These are phyloP conservation scores for Neoascochyta sp. DNA, from an alignment of 2,329 filamentous ascomycete genomes.

Conservation along the genomic window DNA sequence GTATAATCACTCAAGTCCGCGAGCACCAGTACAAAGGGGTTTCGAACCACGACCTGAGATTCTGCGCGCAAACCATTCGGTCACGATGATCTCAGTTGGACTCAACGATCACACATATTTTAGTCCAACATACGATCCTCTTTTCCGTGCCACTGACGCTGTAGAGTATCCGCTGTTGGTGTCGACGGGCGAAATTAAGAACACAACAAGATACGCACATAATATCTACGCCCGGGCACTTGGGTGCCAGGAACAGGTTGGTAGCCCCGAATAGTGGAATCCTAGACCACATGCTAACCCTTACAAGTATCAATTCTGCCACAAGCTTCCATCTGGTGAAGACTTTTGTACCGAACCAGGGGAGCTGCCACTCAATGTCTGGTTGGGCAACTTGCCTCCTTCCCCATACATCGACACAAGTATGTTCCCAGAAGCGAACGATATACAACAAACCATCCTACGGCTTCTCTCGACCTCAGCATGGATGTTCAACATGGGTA, in stretches of 20 bases:
- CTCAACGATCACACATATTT: slow-evolving; percentile 1
- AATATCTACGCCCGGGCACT: no score
- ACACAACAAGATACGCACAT: no score
- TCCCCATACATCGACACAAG: slow-evolving; percentile 6
- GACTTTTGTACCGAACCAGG: slow-evolving; percentile 3
- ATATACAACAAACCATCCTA: slow-evolving; percentile 9
- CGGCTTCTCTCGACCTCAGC: slow-evolving; percentile 3
- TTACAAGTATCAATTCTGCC: slow-evolving; percentile 6
- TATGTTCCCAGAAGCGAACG: slow-evolving; percentile 11
- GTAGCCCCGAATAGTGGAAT: not conserved
- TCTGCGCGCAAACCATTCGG: slow-evolving; percentile 2
- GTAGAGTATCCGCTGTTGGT: no score
- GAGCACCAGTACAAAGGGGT: not conserved
- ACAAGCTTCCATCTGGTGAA: not conserved
- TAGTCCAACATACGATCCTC: slow-evolving; percentile 2
- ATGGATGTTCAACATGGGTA: slow-evolving; percentile 5
- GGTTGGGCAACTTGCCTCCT: slow-evolving; percentile 3
- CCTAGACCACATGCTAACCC: not conserved
- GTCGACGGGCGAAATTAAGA: no score
- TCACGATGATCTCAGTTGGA: slow-evolving; percentile 1
- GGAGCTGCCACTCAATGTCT: slow-evolving; percentile 5
- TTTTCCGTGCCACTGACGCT: slow-evolving; percentile 4
- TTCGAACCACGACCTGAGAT: slow-evolving; percentile 1
- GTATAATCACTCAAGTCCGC: slow-evolving; percentile 1
- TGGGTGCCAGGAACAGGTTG: slow-evolving; percentile 5